Base-by-base conservation (phyloP, 495 filamentous ascomycete genomes). In the Aspergillus affinis region DNA sequence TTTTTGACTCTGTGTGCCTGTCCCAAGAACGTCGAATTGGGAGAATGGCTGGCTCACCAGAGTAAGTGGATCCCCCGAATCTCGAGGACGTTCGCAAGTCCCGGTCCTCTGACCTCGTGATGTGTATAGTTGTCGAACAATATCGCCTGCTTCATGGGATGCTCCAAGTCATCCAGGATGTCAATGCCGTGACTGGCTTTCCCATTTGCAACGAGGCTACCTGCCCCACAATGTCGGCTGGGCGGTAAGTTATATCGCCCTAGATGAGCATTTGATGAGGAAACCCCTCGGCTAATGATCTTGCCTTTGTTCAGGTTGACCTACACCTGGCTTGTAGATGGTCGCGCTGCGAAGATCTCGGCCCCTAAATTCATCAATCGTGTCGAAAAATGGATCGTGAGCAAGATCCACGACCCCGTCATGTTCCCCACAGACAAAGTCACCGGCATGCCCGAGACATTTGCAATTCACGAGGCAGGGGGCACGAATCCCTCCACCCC, bases 21-120 rank as follows among this genome's bases (percentile, higher is more conserved):
- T 69, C 93, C 93, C 9, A 90, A 90, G 72, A 88, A 91, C 54
- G 88, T 96, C 27, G 93, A 96, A 70, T 82, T 90, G 60, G 92
- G 91, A 32, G 93, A 97, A 69, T 97, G 93, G 93, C 77, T 96
- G 60, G 92, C 92, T 55, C 92, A 96, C 74, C 93, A 96, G 84
- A 88, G 93, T 95, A 79, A 74, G 80, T 68, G 21, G 48, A 49
- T 48, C 27, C 36, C 5, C 13, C 13, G 36, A 41, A 17, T 5
- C 36, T 41, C 13, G 36, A 41, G 13, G 36, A 5, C 36, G 36
- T 41, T 41, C 12, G 36, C 36, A 41, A 17, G 36, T 13, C 5
- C 36, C 36, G 36, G 15, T 12, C 4, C 45, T 51, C 15, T 27
- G n/a, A 23, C 7, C 48, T 41, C 15, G 36, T 15, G 12, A 18